Percentiles rank a stretch among this genome's conserved stretches.
phyloP scores from a whole-genome alignment of 306 rosid species.

The Cucurbita argyrosperma region DNA sequence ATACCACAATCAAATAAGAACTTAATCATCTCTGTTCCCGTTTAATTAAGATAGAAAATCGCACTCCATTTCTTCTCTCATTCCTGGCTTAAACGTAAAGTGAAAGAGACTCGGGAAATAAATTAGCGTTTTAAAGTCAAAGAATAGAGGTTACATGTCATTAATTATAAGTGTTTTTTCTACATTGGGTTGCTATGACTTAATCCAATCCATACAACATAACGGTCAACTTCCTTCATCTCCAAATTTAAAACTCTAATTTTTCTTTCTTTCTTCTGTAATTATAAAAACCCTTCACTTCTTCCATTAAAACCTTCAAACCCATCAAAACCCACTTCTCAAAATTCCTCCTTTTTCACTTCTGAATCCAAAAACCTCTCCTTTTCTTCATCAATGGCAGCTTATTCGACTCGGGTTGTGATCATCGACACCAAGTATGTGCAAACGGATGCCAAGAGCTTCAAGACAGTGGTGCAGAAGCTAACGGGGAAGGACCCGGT shows the following conservation, averaged over 20 bases:
- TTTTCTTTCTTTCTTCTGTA: background rate
- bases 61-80: too few relatives aligned
- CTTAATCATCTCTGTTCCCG: too few relatives aligned
- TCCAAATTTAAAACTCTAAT: background rate
- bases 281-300: background rate
- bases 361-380: background rate
- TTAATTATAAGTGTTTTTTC: background rate
- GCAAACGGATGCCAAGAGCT: constrained; percentile 55
- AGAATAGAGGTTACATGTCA: background rate
- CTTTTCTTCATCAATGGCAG: constrained; percentile 3
- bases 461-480: constrained; percentile 62
- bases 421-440: constrained; percentile 61
- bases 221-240: constrained; percentile 9
- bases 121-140: background rate
- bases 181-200: constrained; percentile 10
- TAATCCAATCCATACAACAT: background rate
- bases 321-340: constrained; percentile 5
- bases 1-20: too few relatives aligned
- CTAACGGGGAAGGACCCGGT: constrained; percentile 53
- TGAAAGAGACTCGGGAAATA: too few relatives aligned
- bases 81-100: too few relatives aligned
- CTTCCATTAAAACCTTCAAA: background rate
- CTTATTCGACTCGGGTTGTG: constrained; percentile 37
- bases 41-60: too few relatives aligned
- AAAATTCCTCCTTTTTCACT: background rate